Evolutionary conservation across 2,329 filamentous ascomycete species (phyloP).

Genomic region (Colletotrichum sp.): DNA sequence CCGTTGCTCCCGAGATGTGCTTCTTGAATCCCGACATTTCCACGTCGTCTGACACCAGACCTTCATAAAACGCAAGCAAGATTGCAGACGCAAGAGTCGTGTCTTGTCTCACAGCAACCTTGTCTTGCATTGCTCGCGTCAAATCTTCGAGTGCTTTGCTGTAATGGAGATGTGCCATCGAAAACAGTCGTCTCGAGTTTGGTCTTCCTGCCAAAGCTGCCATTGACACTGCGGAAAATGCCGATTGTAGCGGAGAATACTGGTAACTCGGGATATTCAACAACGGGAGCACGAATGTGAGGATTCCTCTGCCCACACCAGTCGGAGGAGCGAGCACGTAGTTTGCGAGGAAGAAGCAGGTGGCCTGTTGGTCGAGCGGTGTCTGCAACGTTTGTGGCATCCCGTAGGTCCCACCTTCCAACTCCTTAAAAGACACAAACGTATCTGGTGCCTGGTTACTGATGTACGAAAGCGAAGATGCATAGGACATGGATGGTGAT

Average conservation of each 20-base stretch:
- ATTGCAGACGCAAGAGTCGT: conserved; percentile 26
- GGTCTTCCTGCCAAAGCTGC: conserved; percentile 27
- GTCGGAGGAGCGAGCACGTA: conserved; percentile 25
- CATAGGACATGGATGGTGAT: conserved; percentile 19
- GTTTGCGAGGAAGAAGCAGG: conserved; percentile 28
- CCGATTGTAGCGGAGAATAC: conserved; percentile 24
- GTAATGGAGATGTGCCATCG: conserved; percentile 25
- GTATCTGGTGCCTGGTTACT: conserved; percentile 8
- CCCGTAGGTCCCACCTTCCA: conserved; percentile 1
- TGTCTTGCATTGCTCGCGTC: conserved; percentile 24
- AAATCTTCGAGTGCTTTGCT: conserved; percentile 25
- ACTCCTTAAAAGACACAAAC: conserved; percentile 14
- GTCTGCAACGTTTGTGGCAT: conserved; percentile 22
- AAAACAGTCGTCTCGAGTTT: conserved; percentile 23
- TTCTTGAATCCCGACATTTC: conserved; percentile 25
- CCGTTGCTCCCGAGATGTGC: conserved; percentile 26
- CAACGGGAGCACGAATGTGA: conserved; percentile 26
- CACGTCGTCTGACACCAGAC: conserved; percentile 22
- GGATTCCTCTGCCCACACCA: conserved; percentile 22
- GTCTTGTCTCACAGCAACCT: conserved; percentile 21
- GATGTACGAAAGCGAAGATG: conserved; percentile 13
- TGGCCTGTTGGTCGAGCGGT: conserved; percentile 27
- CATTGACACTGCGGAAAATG: conserved; percentile 26
- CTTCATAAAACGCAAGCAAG: conserved; percentile 28
- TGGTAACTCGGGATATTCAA: conserved; percentile 22